These are phyloP conservation scores for Termitomyces sp. DNA, from an alignment of 768 basidiomycete genomes.

Conservation along the genomic window DNA sequence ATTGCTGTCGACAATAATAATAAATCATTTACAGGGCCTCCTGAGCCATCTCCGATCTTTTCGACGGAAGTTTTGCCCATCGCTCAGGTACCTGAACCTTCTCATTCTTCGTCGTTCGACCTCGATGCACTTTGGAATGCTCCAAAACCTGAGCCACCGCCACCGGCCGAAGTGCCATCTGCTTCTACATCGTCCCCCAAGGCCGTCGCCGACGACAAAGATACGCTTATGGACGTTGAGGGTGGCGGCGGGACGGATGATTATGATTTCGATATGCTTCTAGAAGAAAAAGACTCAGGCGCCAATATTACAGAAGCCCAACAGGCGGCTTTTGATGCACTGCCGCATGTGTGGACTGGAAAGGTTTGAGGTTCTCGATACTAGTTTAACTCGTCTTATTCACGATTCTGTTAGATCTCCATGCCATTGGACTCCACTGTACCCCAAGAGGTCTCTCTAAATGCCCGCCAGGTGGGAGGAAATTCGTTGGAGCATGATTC, in stretches of 20 bases:
- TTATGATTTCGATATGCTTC: constrained; percentile 83
- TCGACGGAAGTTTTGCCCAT: constrained; percentile 44
- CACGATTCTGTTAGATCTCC: constrained; percentile 44
- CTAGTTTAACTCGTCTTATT: neutral
- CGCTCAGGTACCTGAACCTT: constrained; percentile 39
- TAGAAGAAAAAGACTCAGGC: constrained; percentile 56
- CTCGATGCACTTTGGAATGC: constrained; percentile 68
- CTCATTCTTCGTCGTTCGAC: constrained; percentile 58
- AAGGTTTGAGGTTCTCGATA: constrained; percentile 42
- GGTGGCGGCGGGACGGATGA: constrained; percentile 50
- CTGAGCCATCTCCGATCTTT: constrained; percentile 17
- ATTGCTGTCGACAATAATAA: constrained; percentile 11
- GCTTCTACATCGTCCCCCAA: constrained; percentile 21
- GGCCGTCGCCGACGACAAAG: constrained; percentile 29
- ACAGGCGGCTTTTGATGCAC: constrained; percentile 47
- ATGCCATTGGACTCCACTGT: constrained; percentile 77
- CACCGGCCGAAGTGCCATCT: constrained; percentile 9
- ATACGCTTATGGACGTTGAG: constrained; percentile 41
- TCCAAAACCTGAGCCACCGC: constrained; percentile 28
- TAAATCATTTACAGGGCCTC: constrained; percentile 11
- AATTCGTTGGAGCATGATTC: constrained; percentile 52
- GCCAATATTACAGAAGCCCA: constrained; percentile 33
- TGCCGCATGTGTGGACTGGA: constrained; percentile 67
- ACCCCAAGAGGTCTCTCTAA: constrained; percentile 59
- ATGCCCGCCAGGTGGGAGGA: constrained; percentile 80